phyloP scores from a whole-genome alignment of 192 early-diverging fungal species.

The Rhizophlyctis rosea region DNA sequence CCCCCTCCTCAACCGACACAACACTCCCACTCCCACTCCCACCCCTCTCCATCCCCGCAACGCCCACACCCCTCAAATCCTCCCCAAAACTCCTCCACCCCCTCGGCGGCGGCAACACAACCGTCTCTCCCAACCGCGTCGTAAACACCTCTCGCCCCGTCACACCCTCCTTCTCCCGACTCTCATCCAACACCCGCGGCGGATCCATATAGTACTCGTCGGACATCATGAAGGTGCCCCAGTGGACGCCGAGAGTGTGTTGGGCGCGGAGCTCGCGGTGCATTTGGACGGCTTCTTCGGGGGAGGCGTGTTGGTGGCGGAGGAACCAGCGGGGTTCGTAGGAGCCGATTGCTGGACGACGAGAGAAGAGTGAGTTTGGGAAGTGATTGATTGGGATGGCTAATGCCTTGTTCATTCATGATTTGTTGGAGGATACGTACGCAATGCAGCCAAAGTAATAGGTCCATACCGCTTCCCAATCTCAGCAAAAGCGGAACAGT shows the following conservation, averaged over 20 bases:
- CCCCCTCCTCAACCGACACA: too few species aligned
- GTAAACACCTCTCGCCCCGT: conserved; percentile 33
- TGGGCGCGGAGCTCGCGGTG: conserved; percentile 43
- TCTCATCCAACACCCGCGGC: conserved; percentile 33
- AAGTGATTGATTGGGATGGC: background rate
- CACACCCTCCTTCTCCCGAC: conserved; percentile 15
- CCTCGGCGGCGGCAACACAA: conserved; percentile 10
- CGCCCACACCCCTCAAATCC: background rate
- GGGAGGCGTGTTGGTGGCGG: conserved; percentile 54
- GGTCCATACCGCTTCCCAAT: conserved; percentile 51
- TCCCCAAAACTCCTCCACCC: background rate
- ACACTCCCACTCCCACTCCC: too few species aligned
- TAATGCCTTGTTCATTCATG: too few species aligned
- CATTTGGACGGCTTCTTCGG: conserved; percentile 47
- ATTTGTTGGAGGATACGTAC: conserved; percentile 28
- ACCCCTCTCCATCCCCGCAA: too few species aligned
- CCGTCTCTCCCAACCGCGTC: conserved; percentile 33
- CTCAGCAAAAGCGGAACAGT: conserved; percentile 47
- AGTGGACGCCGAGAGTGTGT: conserved; percentile 53
- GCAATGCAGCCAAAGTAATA: conserved; percentile 49
- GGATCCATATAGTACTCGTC: conserved; percentile 57
- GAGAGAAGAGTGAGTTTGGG: background rate
- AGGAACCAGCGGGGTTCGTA: conserved; percentile 50
- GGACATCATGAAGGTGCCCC: conserved; percentile 65
- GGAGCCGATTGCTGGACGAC: conserved; percentile 43